Conservation (phyloP, 164 flowering plant genomes). For the Vitis cinerea region DNA sequence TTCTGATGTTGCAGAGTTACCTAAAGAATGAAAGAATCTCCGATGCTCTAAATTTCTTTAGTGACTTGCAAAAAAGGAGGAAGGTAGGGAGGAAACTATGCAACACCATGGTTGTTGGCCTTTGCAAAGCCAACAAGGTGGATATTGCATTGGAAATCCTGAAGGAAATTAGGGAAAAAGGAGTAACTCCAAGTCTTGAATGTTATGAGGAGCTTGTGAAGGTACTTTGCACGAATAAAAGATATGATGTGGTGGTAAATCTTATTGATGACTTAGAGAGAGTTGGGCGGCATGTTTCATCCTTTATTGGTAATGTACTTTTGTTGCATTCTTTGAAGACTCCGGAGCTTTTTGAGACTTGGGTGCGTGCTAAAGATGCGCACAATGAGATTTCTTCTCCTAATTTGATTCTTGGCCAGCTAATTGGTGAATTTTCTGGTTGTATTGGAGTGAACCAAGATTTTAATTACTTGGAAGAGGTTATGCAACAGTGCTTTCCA, state of each 20-base stretch:
- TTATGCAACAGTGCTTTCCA: constrained; percentile 48
- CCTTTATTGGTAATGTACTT: constrained; percentile 69
- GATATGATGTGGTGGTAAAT: constrained; percentile 42
- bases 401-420: constrained; percentile 40
- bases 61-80: constrained; percentile 28
- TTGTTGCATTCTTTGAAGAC: constrained; percentile 43
- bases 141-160: constrained; percentile 41
- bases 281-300: constrained; percentile 47
- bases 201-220: constrained; percentile 73
- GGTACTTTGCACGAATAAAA: constrained; percentile 27
- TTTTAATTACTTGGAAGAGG: constrained; percentile 47
- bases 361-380: constrained; percentile 35
- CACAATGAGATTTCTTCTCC: constrained; percentile 18
- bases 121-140: constrained; percentile 46
- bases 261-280: constrained; percentile 47
- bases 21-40: constrained; percentile 42
- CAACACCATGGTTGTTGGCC: constrained; percentile 56
- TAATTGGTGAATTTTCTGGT: constrained; percentile 59
- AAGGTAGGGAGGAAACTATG: constrained; percentile 32
- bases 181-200: constrained; percentile 43
- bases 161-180: constrained; percentile 33
- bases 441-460: constrained; percentile 10
- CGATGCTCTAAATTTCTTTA: constrained; percentile 56
- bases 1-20: constrained; percentile 56
- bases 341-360: constrained; percentile 40